A percentile compares a stretch with the other conserved stretches of the same genome.
phyloP scores from a whole-genome alignment of 805 yeast genomes.

The Starmerella ratchasimensis region DNA sequence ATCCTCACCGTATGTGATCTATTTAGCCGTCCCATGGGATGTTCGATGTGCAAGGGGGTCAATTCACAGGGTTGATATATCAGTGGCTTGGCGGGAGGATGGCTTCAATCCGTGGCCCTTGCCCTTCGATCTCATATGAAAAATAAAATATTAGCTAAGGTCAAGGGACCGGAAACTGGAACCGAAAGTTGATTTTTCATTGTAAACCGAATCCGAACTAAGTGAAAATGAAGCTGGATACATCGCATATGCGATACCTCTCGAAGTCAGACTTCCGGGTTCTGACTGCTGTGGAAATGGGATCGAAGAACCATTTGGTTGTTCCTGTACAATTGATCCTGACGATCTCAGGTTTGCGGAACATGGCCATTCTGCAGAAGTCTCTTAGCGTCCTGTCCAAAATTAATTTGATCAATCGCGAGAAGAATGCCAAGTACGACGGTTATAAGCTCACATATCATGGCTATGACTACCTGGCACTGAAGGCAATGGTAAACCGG shows the following conservation, averaged over 20 bases:
- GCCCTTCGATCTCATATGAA: neutral
- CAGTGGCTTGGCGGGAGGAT: too few species aligned
- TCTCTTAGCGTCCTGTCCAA: conserved; percentile 80
- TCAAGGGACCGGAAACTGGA: too few species aligned
- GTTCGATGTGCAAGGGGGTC: too few species aligned
- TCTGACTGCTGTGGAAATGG: conserved; percentile 69
- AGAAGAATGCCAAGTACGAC: conserved; percentile 87
- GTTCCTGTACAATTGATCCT: conserved; percentile 82
- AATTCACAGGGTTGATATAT: too few species aligned
- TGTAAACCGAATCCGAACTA: too few species aligned
- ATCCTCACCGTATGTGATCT: too few species aligned
- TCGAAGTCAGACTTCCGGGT: conserved; percentile 84
- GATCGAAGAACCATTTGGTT: conserved; percentile 83
- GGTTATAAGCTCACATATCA: conserved; percentile 80
- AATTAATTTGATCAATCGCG: conserved; percentile 56
- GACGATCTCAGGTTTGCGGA: conserved; percentile 62
- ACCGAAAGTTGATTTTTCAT: neutral
- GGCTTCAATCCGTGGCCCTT: neutral
- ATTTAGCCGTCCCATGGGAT: too few species aligned
- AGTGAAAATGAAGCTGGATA: conserved; percentile 74
- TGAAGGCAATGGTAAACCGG: conserved; percentile 67
- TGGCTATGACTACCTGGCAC: conserved; percentile 86
- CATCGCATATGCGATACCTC: conserved; percentile 84
- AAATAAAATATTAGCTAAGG: neutral
- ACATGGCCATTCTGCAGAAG: conserved; percentile 62